Conservation (phyloP, 257 asterid genomes). For the Gentiana straminea region DNA sequence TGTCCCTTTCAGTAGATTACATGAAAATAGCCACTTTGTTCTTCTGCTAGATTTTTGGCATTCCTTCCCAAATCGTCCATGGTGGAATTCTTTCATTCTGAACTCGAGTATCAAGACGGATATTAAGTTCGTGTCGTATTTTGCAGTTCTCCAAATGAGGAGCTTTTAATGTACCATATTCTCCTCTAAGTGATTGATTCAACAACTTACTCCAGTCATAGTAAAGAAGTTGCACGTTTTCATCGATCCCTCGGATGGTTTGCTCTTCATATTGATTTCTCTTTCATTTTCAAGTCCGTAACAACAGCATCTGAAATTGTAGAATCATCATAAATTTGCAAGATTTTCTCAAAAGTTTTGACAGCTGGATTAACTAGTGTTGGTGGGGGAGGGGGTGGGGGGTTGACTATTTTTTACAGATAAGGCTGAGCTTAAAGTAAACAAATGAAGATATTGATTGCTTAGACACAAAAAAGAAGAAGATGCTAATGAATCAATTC, state of each 20-base stretch:
- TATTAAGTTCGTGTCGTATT: constrained; percentile 28
- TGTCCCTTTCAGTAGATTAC: no score
- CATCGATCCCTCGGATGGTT: constrained; percentile 13
- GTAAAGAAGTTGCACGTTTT: constrained; percentile 39
- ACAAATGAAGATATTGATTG: no score
- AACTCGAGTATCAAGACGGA: constrained; percentile 43
- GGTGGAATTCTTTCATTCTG: constrained; percentile 50
- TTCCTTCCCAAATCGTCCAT: constrained; percentile 94
- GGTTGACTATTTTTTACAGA: no score
- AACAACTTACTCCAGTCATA: constrained; percentile 51
- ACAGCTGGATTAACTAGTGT: not conserved
- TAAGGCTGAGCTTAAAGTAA: no score
- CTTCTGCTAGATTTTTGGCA: not conserved
- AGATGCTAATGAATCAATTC: no score
- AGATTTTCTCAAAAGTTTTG: constrained; percentile 1
- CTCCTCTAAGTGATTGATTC: constrained; percentile 16
- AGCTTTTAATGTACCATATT: constrained; percentile 31
- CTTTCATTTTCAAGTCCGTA: constrained; percentile 30
- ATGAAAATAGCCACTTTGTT: no score
- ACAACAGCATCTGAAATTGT: constrained; percentile 13
- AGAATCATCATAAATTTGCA: no score
- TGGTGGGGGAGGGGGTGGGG: no score
- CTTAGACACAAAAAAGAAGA: no score
- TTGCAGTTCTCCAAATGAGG: constrained; percentile 88
- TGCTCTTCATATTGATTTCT: constrained; percentile 21